Base-by-base conservation (phyloP, 2,329 filamentous ascomycete genomes). In the Botryosphaeria agaves region DNA sequence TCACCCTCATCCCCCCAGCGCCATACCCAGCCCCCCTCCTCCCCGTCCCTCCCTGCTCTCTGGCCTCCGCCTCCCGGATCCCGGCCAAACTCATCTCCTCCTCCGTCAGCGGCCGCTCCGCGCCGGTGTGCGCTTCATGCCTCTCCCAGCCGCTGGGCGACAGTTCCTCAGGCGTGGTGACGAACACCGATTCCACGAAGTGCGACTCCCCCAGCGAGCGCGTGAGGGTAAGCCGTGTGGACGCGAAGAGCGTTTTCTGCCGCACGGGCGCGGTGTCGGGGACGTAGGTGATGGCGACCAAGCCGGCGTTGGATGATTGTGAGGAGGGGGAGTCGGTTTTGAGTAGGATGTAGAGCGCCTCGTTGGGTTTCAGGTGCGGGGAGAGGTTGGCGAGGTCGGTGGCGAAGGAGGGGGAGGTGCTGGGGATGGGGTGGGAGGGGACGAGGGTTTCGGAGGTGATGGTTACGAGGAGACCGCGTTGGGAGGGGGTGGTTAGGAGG, bases 181-280 rank as follows among this genome's bases (percentile, higher is more conserved):
- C 70, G 47, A 85, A 83, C 25, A 87, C 62, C 15, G 70, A 77
- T 49, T 85, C 77, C 30, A 75, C 61, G 54, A 89, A 87, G 44
- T 82, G 66, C 50, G 89, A 80, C 32, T 72, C 69, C 27, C 82
- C 81, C 7, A 89, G 62, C 54, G 87, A 79, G 25, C 80, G 69
- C 29, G 76, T 68, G 1, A 89, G 64, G 0, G 79, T 80, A 42
- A 85, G 61, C 7, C 79, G 69, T 17, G 81, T 85, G 15, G 73
- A 70, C 5, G 81, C 80, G 51, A 87, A 85, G 14, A 89, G 67
- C 76, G 82, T 89, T 63, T 89, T 89, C 50, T 83, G 76, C 23
- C 81, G 73, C 33, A 89, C 80, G 17, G 76, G 77, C 23, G 81
- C 81, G 1, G 69, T 49, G 52, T 87, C 78, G 16, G 81, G 82